A percentile compares a stretch with the other conserved stretches of the same genome.
These are phyloP conservation scores for Solanum sparsipilum DNA, from an alignment of 257 asterid genomes.

Conservation along the genomic window DNA sequence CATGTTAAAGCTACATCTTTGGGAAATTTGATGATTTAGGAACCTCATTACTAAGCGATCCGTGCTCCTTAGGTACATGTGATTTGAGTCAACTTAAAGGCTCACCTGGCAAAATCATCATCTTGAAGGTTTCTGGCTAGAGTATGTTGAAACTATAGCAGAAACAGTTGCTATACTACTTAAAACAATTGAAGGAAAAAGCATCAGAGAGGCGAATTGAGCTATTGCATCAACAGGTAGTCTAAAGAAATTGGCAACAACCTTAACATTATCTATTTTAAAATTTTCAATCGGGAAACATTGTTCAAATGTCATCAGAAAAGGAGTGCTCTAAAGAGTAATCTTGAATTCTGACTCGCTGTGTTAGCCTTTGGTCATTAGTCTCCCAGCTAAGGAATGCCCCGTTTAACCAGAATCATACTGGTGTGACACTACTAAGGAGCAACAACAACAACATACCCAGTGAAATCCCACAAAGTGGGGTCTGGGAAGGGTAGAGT, in stretches of 20 bases:
- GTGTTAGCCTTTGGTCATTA: not conserved
- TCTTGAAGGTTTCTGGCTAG: not conserved
- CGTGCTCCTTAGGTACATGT: not conserved
- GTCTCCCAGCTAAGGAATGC: not conserved
- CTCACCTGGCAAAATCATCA: not conserved
- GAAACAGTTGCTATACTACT: not conserved
- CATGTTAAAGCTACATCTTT: not conserved
- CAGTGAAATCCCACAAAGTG: not conserved
- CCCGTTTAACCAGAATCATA: not conserved
- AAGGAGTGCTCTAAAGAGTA: not conserved
- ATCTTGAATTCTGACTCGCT: not conserved
- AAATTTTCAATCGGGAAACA: not conserved
- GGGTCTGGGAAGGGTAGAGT: not conserved
- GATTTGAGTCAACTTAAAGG: not conserved
- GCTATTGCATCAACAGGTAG: not conserved
- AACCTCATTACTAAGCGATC: not conserved
- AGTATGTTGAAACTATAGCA: not conserved
- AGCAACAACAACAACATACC: not conserved
- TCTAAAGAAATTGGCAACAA: not conserved
- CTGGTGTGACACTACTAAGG: not conserved
- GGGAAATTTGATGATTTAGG: not conserved
- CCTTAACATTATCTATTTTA: not conserved
- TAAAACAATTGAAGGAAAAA: not conserved
- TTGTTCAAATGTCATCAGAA: not conserved
- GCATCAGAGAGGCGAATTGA: not conserved